Base-by-base conservation (phyloP, 768 basidiomycete species). In the Neoboletus brunneissimus region DNA sequence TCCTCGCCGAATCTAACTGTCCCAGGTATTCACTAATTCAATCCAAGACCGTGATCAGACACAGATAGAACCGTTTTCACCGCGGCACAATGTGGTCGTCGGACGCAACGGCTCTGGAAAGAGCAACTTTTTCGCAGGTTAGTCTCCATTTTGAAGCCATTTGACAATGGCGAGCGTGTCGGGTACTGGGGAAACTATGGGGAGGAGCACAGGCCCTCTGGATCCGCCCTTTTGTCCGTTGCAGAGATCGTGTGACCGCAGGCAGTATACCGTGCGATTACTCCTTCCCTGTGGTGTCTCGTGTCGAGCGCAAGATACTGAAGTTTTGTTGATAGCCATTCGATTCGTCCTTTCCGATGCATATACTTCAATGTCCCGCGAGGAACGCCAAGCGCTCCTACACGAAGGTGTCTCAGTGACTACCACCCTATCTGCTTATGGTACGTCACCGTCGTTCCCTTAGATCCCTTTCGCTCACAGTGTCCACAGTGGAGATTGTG, bases 41-140 rank as follows among this genome's bases (percentile, higher is more conserved):
- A 37, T 32, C 22, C 57, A 62, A 91, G 89, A 92, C 69, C 83
- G 89, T 58, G 91, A 93, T 77, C 89, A 93, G 68, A 92, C 88
- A 0, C 87, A 90, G 64, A 92, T 97, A 56, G 95, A 98, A 63
- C 95, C 95, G 0, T 99, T 99, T 75, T 91, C 88, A 22, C 85
- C 94, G 1, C 86, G 80, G 48, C 94, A 97, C 69, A 98, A 98
- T 74, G 94, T 98, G 12, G 94, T 98, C 10, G 95, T 98, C 9
- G 96, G 97, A 15, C 77, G 97, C 42, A 98, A 99, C 81, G 97
- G 97, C 13, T 93, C 91, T 7, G 97, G 97, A 49, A 99, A 99
- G 79, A 94, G 91, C 67, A 99, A 98, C 72, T 98, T 99, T 80
- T 99, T 99, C 73, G 87, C 91, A 37, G 94, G 92, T 89, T 50